A percentile compares a stretch with the other conserved stretches of the same genome.
phyloP scores from a whole-genome alignment of 1,284 basidiomycete genomes.

The Cryptococcus sp. region DNA sequence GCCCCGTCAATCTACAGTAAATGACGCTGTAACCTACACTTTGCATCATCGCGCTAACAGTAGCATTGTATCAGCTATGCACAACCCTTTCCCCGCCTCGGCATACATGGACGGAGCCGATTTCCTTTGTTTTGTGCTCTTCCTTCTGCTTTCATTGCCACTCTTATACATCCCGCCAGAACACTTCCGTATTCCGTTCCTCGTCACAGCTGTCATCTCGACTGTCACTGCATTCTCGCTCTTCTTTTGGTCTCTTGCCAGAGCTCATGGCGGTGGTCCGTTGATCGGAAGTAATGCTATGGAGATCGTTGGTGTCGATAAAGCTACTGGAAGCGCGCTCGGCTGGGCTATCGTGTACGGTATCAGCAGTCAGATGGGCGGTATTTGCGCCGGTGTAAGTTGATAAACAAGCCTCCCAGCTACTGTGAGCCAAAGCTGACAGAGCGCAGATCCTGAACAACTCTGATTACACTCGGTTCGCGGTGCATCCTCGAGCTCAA shows the following conservation, averaged over 20 bases:
- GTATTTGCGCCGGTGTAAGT: conserved; percentile 36
- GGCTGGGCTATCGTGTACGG: conserved; percentile 52
- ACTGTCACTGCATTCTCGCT: conserved; percentile 46
- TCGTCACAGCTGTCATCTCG: conserved; percentile 41
- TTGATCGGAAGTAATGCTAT: conserved; percentile 38
- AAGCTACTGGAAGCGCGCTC: conserved; percentile 35
- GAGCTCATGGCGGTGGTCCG: conserved; percentile 48
- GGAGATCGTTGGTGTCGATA: conserved; percentile 25
- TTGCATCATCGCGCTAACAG: conserved; percentile 15
- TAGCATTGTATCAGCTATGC: conserved; percentile 18
- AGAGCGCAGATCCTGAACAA: conserved; percentile 30
- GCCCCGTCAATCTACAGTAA: conserved; percentile 39
- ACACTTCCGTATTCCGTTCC: conserved; percentile 48
- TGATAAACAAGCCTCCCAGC: not conserved
- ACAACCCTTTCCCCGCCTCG: conserved; percentile 35
- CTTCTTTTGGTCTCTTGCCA: conserved; percentile 48
- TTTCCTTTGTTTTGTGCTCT: conserved; percentile 53
- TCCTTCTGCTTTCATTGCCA: conserved; percentile 48
- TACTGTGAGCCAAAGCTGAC: not conserved
- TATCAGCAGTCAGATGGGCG: conserved; percentile 30
- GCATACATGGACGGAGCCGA: conserved; percentile 39
- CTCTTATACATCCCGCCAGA: conserved; percentile 45
- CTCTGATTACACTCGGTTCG: conserved; percentile 41
- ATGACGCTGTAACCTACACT: conserved; percentile 4
- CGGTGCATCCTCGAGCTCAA: conserved; percentile 25